Evolutionary conservation across 352 stramenopile genomes (phyloP).

Genomic region (Globisporangium alternatum): DNA sequence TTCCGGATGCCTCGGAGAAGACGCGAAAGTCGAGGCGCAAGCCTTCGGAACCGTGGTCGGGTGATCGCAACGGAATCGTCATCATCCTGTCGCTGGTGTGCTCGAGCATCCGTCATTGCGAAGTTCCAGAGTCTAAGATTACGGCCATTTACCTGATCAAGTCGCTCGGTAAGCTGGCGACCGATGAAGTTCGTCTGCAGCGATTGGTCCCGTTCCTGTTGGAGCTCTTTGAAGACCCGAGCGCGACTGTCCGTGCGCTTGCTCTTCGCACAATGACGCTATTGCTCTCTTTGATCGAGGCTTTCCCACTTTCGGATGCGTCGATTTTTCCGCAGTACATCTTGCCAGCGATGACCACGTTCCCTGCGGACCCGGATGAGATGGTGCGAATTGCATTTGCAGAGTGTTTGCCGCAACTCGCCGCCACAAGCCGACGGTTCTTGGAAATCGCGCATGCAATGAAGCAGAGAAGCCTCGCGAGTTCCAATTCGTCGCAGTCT

Average conservation of each 20-base stretch:
- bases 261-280: constrained; percentile 89
- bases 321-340: constrained; percentile 98
- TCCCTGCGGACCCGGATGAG: constrained; percentile 90
- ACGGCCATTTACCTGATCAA: constrained; percentile 92
- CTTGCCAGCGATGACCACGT: constrained; percentile 87
- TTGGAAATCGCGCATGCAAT: constrained; percentile 91
- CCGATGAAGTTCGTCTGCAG: constrained; percentile 94
- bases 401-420: constrained; percentile 90
- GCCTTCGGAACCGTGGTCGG: constrained; percentile 23
- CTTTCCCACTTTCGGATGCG: constrained; percentile 93
- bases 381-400: constrained; percentile 95
- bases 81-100: constrained; percentile 86
- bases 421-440: constrained; percentile 92
- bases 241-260: constrained; percentile 86
- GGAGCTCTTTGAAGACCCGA: constrained; percentile 91
- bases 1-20: constrained; percentile 14
- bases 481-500: constrained; percentile 32
- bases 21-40: constrained; percentile 14
- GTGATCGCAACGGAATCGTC: constrained; percentile 80
- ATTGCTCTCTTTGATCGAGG: constrained; percentile 88
- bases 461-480: constrained; percentile 66
- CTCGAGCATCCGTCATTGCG: constrained; percentile 79
- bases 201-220: constrained; percentile 92
- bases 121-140: constrained; percentile 83
- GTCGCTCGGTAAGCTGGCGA: constrained; percentile 85